Conservation (phyloP, 2,329 filamentous ascomycete species). For the Alternaria incomplexa region DNA sequence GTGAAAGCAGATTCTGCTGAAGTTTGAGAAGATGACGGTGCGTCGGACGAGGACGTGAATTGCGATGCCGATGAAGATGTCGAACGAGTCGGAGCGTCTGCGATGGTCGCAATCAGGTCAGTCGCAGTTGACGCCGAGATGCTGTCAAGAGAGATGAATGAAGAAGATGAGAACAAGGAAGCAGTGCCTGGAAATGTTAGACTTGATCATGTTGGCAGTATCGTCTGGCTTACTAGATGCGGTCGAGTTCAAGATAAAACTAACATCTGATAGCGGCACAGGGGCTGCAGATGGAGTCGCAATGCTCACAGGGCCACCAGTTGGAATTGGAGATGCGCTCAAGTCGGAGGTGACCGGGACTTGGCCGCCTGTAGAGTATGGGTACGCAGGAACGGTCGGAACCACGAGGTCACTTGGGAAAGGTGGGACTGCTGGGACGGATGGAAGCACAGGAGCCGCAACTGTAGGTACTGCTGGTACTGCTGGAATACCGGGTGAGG, state of each 20-base stretch:
- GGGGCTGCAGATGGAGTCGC: slow-evolving; percentile 2
- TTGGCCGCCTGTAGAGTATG: slow-evolving; percentile 34
- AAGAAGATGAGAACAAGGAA: not conserved
- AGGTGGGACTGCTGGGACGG: slow-evolving; percentile 41
- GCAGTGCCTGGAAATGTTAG: slow-evolving; percentile 6
- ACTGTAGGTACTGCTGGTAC: slow-evolving; percentile 18
- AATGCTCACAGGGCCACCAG: slow-evolving; percentile 6
- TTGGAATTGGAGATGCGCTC: slow-evolving; percentile 14
- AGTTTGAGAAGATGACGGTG: slow-evolving; percentile 11
- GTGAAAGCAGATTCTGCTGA: slow-evolving; percentile 16
- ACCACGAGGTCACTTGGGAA: slow-evolving; percentile 42
- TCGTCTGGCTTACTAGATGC: slow-evolving; percentile 10
- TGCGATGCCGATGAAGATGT: slow-evolving; percentile 17
- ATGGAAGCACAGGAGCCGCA: slow-evolving; percentile 10
- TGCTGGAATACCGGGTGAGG: slow-evolving; percentile 5
- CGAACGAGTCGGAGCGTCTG: slow-evolving; percentile 6
- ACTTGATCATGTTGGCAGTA: not conserved
- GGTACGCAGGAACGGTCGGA: slow-evolving; percentile 42
- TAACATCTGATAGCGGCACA: slow-evolving; percentile 2
- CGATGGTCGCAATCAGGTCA: not conserved
- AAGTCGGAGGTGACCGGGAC: slow-evolving; percentile 8
- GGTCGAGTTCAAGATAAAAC: slow-evolving; percentile 23
- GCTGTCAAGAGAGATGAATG: not conserved
- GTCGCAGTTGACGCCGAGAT: slow-evolving; percentile 7
- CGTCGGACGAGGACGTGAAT: slow-evolving; percentile 15